Evolutionary conservation across 129 eudicot genomes (phyloP).

Genomic region (Chrysanthemum lavandulifolium): DNA sequence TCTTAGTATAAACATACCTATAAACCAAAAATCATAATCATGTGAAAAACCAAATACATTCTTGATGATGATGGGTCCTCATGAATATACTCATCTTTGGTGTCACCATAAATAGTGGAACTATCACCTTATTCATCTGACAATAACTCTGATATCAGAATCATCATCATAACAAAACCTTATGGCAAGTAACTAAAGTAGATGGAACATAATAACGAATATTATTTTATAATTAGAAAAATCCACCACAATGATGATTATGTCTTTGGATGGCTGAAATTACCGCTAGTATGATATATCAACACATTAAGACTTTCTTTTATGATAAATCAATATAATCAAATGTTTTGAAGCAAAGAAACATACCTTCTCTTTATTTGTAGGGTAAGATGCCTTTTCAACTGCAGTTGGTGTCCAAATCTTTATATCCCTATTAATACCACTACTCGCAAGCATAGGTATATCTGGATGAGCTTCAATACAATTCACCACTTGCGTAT

Average conservation of each 20-base stretch:
- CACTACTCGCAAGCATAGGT: constrained; percentile 68
- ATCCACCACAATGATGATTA: constrained; percentile 15
- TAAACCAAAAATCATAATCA: too few species aligned
- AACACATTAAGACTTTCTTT: neutral
- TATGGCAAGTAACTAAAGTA: constrained; percentile 20
- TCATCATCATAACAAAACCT: neutral
- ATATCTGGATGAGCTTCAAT: constrained; percentile 68
- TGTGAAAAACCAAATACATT: too few species aligned
- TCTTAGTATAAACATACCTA: too few species aligned
- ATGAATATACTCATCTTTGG: too few species aligned
- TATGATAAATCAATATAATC: neutral
- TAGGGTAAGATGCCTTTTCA: constrained; percentile 56
- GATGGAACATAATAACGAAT: constrained; percentile 20
- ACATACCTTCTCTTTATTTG: constrained; percentile 51
- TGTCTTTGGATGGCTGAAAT: neutral
- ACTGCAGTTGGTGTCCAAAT: constrained; percentile 70
- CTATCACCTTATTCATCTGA: too few species aligned
- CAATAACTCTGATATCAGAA: neutral
- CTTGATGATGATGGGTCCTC: too few species aligned
- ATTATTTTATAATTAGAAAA: constrained; percentile 46
- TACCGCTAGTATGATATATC: neutral
- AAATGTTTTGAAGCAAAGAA: neutral
- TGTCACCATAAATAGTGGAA: too few species aligned
- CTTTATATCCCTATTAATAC: constrained; percentile 63
- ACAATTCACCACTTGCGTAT: constrained; percentile 70